These are phyloP conservation scores for Antrodiella citrinella DNA, from an alignment of 768 basidiomycete genomes.

Conservation along the genomic window DNA sequence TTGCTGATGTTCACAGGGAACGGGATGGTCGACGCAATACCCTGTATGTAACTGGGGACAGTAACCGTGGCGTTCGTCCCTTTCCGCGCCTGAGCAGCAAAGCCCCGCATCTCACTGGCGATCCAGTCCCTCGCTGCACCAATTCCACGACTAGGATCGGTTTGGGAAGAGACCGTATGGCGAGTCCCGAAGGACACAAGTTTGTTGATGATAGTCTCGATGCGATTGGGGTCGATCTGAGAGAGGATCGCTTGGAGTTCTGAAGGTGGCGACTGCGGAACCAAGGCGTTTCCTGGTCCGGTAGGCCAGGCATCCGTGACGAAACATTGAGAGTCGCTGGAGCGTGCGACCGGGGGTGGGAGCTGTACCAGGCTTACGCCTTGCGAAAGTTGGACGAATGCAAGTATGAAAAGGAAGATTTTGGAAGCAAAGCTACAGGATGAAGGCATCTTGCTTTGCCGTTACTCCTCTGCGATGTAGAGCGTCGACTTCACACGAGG, in stretches of 20 bases:
- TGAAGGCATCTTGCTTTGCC: no score
- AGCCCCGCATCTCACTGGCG: conserved; percentile 36
- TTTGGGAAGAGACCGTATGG: conserved; percentile 44
- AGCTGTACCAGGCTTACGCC: background rate
- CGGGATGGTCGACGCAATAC: conserved; percentile 27
- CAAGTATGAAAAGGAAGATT: conserved; percentile 7
- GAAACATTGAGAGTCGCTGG: conserved; percentile 14
- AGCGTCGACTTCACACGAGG: no score
- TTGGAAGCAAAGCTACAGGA: background rate
- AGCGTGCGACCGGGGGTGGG: conserved; percentile 2
- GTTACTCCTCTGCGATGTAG: no score
- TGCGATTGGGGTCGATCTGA: conserved; percentile 36
- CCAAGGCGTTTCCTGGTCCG: conserved; percentile 36
- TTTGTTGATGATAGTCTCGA: conserved; percentile 39
- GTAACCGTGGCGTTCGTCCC: conserved; percentile 26
- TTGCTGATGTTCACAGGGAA: conserved; percentile 41
- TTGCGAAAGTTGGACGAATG: conserved; percentile 3
- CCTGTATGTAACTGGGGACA: conserved; percentile 39
- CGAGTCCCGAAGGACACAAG: conserved; percentile 50
- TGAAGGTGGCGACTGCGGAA: conserved; percentile 33
- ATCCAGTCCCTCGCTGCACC: conserved; percentile 53
- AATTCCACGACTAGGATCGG: conserved; percentile 43
- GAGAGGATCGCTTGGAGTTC: conserved; percentile 40
- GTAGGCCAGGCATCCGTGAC: conserved; percentile 34
- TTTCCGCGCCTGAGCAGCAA: conserved; percentile 32